Percentiles rank a stretch among this genome's conserved stretches.
Conservation (phyloP, 1,284 basidiomycete species). For the Tremellales sp. region DNA sequence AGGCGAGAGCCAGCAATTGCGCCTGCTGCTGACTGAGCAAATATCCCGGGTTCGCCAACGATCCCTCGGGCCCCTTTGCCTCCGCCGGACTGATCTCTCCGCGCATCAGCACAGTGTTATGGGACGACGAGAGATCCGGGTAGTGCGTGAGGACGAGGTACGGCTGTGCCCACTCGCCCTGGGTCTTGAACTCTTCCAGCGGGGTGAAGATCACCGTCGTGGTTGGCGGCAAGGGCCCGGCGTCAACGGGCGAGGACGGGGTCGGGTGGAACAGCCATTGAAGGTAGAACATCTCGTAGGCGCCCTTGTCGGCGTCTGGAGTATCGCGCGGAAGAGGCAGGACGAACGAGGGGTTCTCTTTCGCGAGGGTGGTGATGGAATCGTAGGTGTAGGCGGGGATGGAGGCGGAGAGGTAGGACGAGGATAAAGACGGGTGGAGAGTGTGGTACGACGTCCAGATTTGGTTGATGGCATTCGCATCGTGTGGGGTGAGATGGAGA, state of each 20-base stretch:
- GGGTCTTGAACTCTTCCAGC: constrained; percentile 87
- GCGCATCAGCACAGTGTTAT: constrained; percentile 79
- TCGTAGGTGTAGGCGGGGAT: constrained; percentile 70
- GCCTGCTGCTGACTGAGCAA: constrained; percentile 74
- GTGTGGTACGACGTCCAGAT: constrained; percentile 89
- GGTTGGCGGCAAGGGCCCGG: constrained; percentile 39
- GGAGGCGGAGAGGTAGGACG: constrained; percentile 75
- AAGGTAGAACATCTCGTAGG: constrained; percentile 82
- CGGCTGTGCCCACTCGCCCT: constrained; percentile 82
- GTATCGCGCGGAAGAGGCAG: constrained; percentile 62
- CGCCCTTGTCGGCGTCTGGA: constrained; percentile 35
- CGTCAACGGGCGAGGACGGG: constrained; percentile 53
- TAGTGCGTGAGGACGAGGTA: constrained; percentile 88
- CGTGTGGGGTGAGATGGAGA: constrained; percentile 65
- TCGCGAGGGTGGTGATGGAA: constrained; percentile 62
- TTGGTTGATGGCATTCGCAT: constrained; percentile 64
- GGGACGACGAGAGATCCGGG: constrained; percentile 76
- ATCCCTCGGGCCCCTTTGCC: constrained; percentile 27
- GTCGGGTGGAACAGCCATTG: constrained; percentile 77
- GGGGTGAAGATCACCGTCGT: constrained; percentile 82
- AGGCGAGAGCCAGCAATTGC: constrained; percentile 67
- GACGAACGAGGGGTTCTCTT: constrained; percentile 69
- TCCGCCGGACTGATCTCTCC: constrained; percentile 77
- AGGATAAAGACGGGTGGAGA: constrained; percentile 68
- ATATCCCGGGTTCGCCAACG: constrained; percentile 49